Evolutionary conservation across 371 early-diverging fungal species (phyloP).

Genomic region (Paraphysoderma sedebokerense): DNA sequence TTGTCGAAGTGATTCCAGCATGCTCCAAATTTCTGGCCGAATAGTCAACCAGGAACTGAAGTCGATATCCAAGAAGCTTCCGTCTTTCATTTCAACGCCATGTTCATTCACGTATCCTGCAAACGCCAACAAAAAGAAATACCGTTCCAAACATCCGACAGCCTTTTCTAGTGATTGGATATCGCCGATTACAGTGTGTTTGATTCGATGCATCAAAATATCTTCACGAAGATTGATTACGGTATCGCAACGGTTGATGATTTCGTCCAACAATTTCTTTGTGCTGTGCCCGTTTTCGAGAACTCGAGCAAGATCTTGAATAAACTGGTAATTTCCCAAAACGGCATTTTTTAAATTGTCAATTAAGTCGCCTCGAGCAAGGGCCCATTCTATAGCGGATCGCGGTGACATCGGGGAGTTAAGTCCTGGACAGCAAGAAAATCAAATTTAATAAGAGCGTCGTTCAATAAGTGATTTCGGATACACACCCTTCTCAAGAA

Average conservation of each 20-base stretch:
- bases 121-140: constrained; percentile 43
- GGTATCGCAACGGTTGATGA: constrained; percentile 41
- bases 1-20: constrained; percentile 32
- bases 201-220: constrained; percentile 38
- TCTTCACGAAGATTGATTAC: constrained; percentile 42
- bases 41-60: constrained; percentile 36
- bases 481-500: constrained; percentile 33
- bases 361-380: constrained; percentile 28
- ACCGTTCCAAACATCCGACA: constrained; percentile 37
- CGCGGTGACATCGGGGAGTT: constrained; percentile 16
- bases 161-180: constrained; percentile 22
- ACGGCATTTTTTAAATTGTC: constrained; percentile 41
- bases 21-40: constrained; percentile 37
- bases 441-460: not conserved
- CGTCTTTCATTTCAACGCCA: constrained; percentile 11
- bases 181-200: constrained; percentile 24
- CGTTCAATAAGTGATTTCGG: not conserved
- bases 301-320: constrained; percentile 28
- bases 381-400: constrained; percentile 40
- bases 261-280: constrained; percentile 33
- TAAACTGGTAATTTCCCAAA: constrained; percentile 39
- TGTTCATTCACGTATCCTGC: constrained; percentile 34
- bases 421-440: constrained; percentile 8
- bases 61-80: constrained; percentile 17
- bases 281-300: constrained; percentile 28